These are phyloP conservation scores for Naegleria lovaniensis DNA, from an alignment of 208 protist species.

Conservation along the genomic window DNA sequence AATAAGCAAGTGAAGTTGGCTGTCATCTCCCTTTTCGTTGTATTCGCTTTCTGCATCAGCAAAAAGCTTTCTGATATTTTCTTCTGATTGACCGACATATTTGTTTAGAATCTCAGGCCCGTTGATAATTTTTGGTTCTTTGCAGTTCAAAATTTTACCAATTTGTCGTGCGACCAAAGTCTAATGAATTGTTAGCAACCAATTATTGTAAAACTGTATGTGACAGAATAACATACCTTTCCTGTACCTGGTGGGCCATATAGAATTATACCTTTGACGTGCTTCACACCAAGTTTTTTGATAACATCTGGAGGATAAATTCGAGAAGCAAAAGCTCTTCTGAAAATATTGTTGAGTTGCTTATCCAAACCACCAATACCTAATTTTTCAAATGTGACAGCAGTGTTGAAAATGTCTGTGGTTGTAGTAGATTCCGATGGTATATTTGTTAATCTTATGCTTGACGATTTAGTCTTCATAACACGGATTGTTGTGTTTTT, in stretches of 20 bases:
- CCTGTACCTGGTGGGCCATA: slow-evolving; percentile 95
- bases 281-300: slow-evolving; percentile 90
- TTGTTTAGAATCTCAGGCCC: slow-evolving; percentile 98
- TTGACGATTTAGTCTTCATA: background rate
- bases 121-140: slow-evolving; percentile 92
- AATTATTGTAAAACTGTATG: background rate
- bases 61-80: slow-evolving; percentile 99
- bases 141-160: slow-evolving; percentile 96
- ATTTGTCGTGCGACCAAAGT: slow-evolving; percentile 99
- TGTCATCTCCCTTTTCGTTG: slow-evolving; percentile 80
- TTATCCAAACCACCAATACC: slow-evolving; percentile 90
- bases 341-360: slow-evolving; percentile 95
- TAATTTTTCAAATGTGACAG: slow-evolving; percentile 78
- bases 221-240: background rate
- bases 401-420: slow-evolving; percentile 62
- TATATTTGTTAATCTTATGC: background rate
- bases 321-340: slow-evolving; percentile 95
- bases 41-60: slow-evolving; percentile 90
- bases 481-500: background rate
- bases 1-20: slow-evolving; percentile 98
- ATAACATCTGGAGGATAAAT: slow-evolving; percentile 86
- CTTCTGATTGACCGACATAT: slow-evolving; percentile 96
- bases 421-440: slow-evolving; percentile 10
- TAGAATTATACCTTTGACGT: slow-evolving; percentile 97
- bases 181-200: slow-evolving; percentile 57